Evolutionary conservation across 169 alveolate species (phyloP), one percentile per base, ranked within the genome.

Genomic region (Cryptosporidium ubiquitum): DNA sequence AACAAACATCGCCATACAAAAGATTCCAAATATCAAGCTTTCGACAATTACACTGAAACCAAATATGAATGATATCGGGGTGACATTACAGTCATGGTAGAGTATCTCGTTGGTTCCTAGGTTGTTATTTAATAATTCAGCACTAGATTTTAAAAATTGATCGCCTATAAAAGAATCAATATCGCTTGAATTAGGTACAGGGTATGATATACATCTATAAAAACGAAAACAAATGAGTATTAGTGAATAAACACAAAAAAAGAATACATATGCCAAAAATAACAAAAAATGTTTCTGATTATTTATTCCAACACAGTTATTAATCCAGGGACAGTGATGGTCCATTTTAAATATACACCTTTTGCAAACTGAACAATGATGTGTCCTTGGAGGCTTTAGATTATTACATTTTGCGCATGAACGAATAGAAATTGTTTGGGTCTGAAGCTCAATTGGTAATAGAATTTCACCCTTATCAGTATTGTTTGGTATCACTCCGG

Each of bases 311-410:
- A 98, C 94, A 91, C 99, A 98, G 91, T 96, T 98, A 91, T 97
- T 98, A 31, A 98, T 96, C 99, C 99, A 98, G 37, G 96, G 97
- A 74, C 99, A 97, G 92, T 97, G 99, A 79, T 97, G 99, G 84
- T 97, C 99, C 95, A 94, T 93, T 84, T 92, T 91, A 64, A 93
- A 79, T 85, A 95, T 92, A 84, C 97, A 96, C 18, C 95, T 91
- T 51, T 93, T 89, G 84, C 99, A 96, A 44, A 91, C 93, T 52
- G 94, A 93, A 91, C 98, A 96, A 91, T 96, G 99, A 89, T 96
- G 97, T 23, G 96, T 94, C 40, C 99, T 86, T 39, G 92, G 93
- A 33, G 99, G 98, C 44, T 96, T 94, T 61, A 94, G 93, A 60
- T 85, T 84, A 42, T 93, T 91, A 49, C 95, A 92, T 35, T 42